phyloP scores from a whole-genome alignment of 257 asterid species.

The Solanum infundibuliforme region DNA sequence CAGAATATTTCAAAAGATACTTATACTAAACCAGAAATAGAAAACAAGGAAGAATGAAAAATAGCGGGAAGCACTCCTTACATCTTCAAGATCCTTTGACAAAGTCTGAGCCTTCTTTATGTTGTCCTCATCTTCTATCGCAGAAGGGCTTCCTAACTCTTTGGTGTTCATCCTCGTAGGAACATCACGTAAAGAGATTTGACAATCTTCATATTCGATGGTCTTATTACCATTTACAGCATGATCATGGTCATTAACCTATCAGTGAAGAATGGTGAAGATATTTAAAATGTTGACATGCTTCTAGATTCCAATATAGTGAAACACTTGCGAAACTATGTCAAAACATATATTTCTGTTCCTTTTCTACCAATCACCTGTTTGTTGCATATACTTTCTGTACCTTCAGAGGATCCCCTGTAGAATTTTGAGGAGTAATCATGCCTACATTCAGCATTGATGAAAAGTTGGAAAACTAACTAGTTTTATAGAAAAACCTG shows the following conservation, averaged over 20 bases:
- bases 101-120: conserved; percentile 62
- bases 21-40: background rate
- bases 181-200: conserved; percentile 13
- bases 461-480: background rate
- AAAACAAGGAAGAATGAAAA: background rate
- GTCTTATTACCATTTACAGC: conserved; percentile 16
- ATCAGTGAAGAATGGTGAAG: background rate
- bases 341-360: background rate
- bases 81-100: conserved; percentile 65
- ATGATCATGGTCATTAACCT: conserved; percentile 29
- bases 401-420: conserved; percentile 39
- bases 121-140: conserved; percentile 32
- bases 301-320: background rate
- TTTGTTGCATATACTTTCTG: conserved; percentile 25
- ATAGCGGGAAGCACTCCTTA: conserved; percentile 14
- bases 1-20: background rate
- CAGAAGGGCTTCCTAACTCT: conserved; percentile 33
- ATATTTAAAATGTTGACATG: background rate
- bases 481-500: conserved; percentile 33
- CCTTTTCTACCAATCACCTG: conserved; percentile 32
- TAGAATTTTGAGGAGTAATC: conserved; percentile 19
- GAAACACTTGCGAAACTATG: background rate
- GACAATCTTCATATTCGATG: conserved; percentile 11
- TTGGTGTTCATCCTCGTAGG: conserved; percentile 20
- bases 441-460: background rate